These are phyloP conservation scores for Metschnikowia baotianmanensis DNA, from an alignment of 805 yeast genomes.

Conservation along the genomic window DNA sequence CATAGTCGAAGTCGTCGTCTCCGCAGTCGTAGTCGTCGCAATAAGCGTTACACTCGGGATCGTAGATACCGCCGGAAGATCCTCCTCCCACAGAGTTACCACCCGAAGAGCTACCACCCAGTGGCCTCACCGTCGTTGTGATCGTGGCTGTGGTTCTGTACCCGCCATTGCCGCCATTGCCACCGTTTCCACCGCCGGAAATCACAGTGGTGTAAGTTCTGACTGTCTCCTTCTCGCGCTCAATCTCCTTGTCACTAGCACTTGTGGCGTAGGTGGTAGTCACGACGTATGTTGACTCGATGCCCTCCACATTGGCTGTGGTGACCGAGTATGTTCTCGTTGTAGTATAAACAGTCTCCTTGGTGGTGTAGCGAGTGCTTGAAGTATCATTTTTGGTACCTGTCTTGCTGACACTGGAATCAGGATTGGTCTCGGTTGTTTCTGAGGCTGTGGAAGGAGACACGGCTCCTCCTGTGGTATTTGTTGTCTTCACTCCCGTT, in stretches of 20 bases:
- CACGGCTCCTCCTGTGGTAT: too few species aligned
- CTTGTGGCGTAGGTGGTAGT: conserved; percentile 16
- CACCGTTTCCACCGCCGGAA: conserved; percentile 4
- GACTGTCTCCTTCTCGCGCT: conserved; percentile 16
- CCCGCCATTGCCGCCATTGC: conserved; percentile 4
- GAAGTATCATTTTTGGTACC: conserved; percentile 1
- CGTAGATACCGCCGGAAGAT: conserved; percentile 12
- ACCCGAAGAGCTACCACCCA: too few species aligned
- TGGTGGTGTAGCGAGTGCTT: not conserved
- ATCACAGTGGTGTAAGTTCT: conserved; percentile 6
- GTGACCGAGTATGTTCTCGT: conserved; percentile 9
- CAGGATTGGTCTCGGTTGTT: too few species aligned
- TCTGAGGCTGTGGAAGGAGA: too few species aligned
- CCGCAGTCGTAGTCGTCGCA: conserved; percentile 19
- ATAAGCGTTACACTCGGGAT: conserved; percentile 16
- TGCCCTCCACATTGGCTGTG: conserved; percentile 13
- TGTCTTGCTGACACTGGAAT: too few species aligned
- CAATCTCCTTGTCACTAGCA: conserved; percentile 9
- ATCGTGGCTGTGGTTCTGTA: conserved; percentile 5
- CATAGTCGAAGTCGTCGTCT: conserved; percentile 19
- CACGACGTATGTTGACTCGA: conserved; percentile 12
- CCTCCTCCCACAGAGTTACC: not conserved
- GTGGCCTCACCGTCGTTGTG: conserved; percentile 9
- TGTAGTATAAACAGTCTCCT: conserved; percentile 6
- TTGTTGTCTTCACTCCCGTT: not conserved